These are phyloP conservation scores for Calocera cornea DNA, from an alignment of 768 basidiomycete species.

Conservation along the genomic window DNA sequence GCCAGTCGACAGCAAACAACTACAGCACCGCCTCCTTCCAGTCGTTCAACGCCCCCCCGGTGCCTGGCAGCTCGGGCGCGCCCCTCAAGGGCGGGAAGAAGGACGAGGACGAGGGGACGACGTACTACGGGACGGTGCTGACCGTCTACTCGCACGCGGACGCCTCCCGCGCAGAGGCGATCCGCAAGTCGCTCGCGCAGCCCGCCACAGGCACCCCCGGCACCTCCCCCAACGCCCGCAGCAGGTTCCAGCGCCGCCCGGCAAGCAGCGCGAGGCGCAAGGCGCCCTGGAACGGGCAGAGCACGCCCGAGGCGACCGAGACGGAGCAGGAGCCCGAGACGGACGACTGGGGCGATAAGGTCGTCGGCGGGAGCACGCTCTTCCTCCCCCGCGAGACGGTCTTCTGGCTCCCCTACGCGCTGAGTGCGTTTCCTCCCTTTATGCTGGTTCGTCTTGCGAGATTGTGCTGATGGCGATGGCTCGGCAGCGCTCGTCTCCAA, in stretches of 20 bases:
- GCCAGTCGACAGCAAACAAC: background rate
- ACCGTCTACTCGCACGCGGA: slow-evolving; percentile 96
- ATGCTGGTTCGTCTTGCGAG: background rate
- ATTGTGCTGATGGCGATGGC: slow-evolving; percentile 1
- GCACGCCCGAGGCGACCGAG: slow-evolving; percentile 44
- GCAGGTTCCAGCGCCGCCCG: slow-evolving; percentile 22
- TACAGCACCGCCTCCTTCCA: background rate
- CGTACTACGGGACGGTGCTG: slow-evolving; percentile 83
- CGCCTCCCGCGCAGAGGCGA: slow-evolving; percentile 68
- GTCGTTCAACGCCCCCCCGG: slow-evolving; percentile 11
- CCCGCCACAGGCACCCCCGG: slow-evolving; percentile 16
- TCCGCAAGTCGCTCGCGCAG: slow-evolving; percentile 68
- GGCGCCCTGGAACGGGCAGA: slow-evolving; percentile 42
- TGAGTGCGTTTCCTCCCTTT: slow-evolving; percentile 43
- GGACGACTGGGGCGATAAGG: slow-evolving; percentile 47
- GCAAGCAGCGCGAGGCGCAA: slow-evolving; percentile 42
- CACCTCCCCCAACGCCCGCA: background rate
- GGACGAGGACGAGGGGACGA: slow-evolving; percentile 25
- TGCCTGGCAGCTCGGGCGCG: background rate
- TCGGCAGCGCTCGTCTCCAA: slow-evolving; percentile 66
- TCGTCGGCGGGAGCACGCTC: slow-evolving; percentile 57
- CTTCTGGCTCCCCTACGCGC: slow-evolving; percentile 88
- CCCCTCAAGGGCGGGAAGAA: background rate
- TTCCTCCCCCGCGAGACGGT: slow-evolving; percentile 82
- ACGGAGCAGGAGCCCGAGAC: slow-evolving; percentile 50